These are phyloP conservation scores for Colletotrichum coccodes DNA, from an alignment of 2,329 filamentous ascomycete genomes.

Conservation along the genomic window DNA sequence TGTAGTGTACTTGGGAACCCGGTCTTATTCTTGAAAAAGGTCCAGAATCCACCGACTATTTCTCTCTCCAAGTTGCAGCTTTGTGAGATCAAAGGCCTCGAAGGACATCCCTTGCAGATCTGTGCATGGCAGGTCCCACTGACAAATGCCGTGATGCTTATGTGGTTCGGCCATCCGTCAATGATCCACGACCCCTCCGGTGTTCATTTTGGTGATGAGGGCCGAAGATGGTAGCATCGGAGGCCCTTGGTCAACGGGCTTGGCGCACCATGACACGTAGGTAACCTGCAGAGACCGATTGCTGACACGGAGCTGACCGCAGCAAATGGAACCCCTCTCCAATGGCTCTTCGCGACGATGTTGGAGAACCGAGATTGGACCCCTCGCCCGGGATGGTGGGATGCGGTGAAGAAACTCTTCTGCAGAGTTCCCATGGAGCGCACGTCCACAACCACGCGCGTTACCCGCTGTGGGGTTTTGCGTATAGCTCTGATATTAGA, in stretches of 20 bases:
- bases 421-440: background rate
- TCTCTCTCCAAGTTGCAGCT: background rate
- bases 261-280: slow-evolving; percentile 15
- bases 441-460: background rate
- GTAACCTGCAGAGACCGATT: background rate
- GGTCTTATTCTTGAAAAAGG: background rate
- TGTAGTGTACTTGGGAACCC: no score
- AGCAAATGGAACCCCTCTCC: background rate
- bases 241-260: background rate
- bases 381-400: slow-evolving; percentile 1
- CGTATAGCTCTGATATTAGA: background rate
- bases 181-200: background rate
- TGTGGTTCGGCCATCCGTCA: background rate
- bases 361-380: background rate
- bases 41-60: background rate
- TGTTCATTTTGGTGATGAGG: background rate
- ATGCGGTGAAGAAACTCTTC: slow-evolving; percentile 21
- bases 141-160: slow-evolving; percentile 2
- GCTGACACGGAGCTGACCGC: slow-evolving; percentile 4
- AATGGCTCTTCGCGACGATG: background rate
- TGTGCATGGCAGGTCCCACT: slow-evolving; percentile 2
- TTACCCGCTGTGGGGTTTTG: slow-evolving; percentile 21
- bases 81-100: background rate
- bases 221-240: slow-evolving; percentile 13
- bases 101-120: background rate